Percentiles rank a stretch among this genome's conserved stretches.
Conservation (phyloP, 306 rosid genomes). For the Cucurbita maxima region DNA sequence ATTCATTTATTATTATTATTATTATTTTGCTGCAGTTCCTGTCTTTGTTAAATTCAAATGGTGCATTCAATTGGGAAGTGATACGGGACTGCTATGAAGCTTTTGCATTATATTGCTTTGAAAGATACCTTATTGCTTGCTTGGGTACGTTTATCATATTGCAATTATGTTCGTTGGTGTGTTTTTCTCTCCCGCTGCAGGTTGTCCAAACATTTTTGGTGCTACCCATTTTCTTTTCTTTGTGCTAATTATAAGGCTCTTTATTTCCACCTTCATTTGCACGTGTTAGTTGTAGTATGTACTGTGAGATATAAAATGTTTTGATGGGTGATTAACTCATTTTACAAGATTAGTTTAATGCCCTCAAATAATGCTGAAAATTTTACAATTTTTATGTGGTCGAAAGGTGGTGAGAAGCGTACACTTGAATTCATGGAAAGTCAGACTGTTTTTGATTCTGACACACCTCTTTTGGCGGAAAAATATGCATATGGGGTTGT, state of each 20-base stretch:
- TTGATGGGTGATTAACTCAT: neutral
- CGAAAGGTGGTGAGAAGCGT: conserved; percentile 81
- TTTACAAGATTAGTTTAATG: neutral
- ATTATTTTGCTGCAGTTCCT: conserved; percentile 47
- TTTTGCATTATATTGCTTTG: conserved; percentile 95
- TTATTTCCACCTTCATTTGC: neutral
- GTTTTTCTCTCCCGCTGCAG: neutral
- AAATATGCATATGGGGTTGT: conserved; percentile 75
- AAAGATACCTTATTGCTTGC: conserved; percentile 93
- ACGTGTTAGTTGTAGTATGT: neutral
- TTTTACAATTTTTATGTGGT: conserved; percentile 2
- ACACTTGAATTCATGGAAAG: conserved; percentile 84
- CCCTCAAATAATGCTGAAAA: conserved; percentile 1
- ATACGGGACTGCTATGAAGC: conserved; percentile 98
- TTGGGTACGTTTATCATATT: conserved; percentile 44
- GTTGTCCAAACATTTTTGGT: neutral
- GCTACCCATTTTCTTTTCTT: neutral
- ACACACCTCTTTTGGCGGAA: conserved; percentile 71
- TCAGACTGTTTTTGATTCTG: conserved; percentile 43
- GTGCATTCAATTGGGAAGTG: conserved; percentile 85
- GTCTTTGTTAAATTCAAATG: conserved; percentile 73
- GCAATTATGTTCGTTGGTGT: neutral
- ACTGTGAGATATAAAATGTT: neutral
- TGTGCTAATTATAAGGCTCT: neutral
- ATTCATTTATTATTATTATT: neutral